Conservation (phyloP, 2,329 filamentous ascomycete species). For the Penicillium griseofulvum region DNA sequence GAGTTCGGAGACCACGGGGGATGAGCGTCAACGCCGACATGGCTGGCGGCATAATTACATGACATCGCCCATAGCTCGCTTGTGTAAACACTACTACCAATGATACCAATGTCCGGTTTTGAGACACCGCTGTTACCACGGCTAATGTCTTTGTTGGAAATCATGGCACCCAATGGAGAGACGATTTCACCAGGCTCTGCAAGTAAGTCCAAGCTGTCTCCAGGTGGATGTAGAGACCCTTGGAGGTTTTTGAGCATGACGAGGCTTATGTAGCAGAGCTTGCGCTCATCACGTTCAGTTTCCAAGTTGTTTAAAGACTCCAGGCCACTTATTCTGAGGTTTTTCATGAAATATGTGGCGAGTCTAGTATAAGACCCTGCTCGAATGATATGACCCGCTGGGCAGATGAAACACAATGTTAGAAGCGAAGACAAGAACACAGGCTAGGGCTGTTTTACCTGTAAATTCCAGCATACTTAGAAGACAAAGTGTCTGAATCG, state of each 20-base stretch:
- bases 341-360: conserved; percentile 20
- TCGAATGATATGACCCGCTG: conserved; percentile 20
- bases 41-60: conserved; percentile 43
- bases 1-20: conserved; percentile 48
- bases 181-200: neutral
- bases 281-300: conserved; percentile 21
- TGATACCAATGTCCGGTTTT: conserved; percentile 34
- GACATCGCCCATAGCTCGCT: conserved; percentile 49
- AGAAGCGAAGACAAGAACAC: neutral
- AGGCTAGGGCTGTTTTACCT: conserved; percentile 12
- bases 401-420: neutral
- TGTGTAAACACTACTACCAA: conserved; percentile 41
- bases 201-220: conserved; percentile 9
- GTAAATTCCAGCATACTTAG: conserved; percentile 33
- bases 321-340: conserved; percentile 10
- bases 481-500: conserved; percentile 34
- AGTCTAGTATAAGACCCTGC: conserved; percentile 20
- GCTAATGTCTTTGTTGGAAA: neutral
- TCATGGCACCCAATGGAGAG: conserved; percentile 2
- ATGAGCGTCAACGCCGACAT: conserved; percentile 36
- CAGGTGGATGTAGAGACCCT: conserved; percentile 19
- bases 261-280: conserved; percentile 34
- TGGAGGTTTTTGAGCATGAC: conserved; percentile 39
- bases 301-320: conserved; percentile 18
- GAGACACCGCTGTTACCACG: conserved; percentile 3